phyloP scores from a whole-genome alignment of 2,329 filamentous ascomycete species.

The Fusarium sororula region DNA sequence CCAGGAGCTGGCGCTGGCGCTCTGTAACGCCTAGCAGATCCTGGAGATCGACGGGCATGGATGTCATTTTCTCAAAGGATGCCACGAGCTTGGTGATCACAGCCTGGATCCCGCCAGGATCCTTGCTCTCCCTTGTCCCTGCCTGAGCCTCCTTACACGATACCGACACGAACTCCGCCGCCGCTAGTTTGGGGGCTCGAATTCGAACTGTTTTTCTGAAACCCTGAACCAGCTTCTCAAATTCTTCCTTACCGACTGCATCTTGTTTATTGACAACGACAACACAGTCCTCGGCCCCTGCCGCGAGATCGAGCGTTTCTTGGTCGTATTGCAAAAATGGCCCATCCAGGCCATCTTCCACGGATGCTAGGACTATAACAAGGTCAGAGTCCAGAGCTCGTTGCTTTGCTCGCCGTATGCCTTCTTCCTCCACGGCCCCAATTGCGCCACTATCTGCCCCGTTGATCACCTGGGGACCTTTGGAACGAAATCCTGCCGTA shows the following conservation, averaged over 20 bases:
- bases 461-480: slow-evolving; percentile 12
- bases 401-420: slow-evolving; percentile 85
- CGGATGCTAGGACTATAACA: slow-evolving; percentile 80
- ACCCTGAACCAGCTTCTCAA: slow-evolving; percentile 50
- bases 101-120: slow-evolving; percentile 72
- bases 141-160: slow-evolving; percentile 73
- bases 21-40: slow-evolving; percentile 91
- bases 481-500: slow-evolving; percentile 83
- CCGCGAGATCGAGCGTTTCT: slow-evolving; percentile 65
- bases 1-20: slow-evolving; percentile 84
- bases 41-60: slow-evolving; percentile 75
- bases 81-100: slow-evolving; percentile 74
- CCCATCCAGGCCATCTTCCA: slow-evolving; percentile 62
- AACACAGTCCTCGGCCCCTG: slow-evolving; percentile 58
- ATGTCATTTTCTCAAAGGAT: slow-evolving; percentile 76
- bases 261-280: slow-evolving; percentile 73
- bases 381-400: slow-evolving; percentile 87
- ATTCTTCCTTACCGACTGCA: slow-evolving; percentile 47
- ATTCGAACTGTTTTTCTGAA: slow-evolving; percentile 47
- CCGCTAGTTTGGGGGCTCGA: slow-evolving; percentile 39
- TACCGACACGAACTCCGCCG: slow-evolving; percentile 59
- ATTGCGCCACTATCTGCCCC: slow-evolving; percentile 53
- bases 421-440: slow-evolving; percentile 84
- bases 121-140: slow-evolving; percentile 42
- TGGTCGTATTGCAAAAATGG: slow-evolving; percentile 60